These are phyloP conservation scores for Pelargonium nanum DNA, from an alignment of 345 rosid genomes.

Conservation along the genomic window DNA sequence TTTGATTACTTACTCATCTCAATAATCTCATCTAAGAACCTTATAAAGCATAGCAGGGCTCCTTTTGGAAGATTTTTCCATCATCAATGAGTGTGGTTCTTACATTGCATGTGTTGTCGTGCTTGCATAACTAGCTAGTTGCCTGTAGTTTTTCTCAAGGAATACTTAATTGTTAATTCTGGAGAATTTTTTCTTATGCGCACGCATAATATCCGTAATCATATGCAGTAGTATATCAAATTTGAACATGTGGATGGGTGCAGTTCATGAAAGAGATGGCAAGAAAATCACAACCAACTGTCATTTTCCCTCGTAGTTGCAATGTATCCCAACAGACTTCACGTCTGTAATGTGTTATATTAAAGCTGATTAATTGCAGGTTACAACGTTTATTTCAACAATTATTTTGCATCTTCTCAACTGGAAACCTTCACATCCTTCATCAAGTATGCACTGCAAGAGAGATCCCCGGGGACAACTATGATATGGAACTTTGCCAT, in stretches of 20 bases:
- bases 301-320: no score
- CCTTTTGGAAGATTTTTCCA: background rate
- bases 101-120: background rate
- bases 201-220: no score
- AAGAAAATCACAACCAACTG: background rate
- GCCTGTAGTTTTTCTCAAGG: background rate
- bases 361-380: background rate
- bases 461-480: background rate
- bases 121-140: background rate
- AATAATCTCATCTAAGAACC: no score
- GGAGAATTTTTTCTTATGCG: background rate
- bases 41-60: background rate
- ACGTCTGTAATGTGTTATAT: background rate
- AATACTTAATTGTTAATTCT: background rate
- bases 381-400: background rate
- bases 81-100: background rate
- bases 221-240: background rate
- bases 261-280: background rate
- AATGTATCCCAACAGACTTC: no score
- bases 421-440: background rate
- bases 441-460: background rate
- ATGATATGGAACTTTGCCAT: background rate
- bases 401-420: background rate
- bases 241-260: no score
- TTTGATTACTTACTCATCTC: no score